Evolutionary conservation across 495 filamentous ascomycete genomes (phyloP).

Genomic region (Tuber magnatum): DNA sequence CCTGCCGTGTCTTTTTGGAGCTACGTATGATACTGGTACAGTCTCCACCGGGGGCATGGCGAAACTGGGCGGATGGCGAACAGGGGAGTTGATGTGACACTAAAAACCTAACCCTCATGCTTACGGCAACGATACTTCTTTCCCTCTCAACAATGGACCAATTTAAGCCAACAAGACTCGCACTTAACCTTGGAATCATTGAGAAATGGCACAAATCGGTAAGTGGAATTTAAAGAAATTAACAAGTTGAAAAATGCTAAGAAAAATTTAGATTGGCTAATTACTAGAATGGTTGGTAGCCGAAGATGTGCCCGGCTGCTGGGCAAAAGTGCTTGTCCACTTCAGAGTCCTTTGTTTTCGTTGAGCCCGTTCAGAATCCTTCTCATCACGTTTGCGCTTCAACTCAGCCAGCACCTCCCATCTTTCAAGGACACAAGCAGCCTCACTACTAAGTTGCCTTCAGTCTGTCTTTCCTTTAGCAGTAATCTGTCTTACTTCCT

Average conservation of each 20-base stretch:
- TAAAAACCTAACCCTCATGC: not conserved
- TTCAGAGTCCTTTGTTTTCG: not conserved
- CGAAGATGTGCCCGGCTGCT: too few species aligned
- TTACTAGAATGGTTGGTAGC: too few species aligned
- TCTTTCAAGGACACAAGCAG: conserved; percentile 7
- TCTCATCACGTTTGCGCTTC: conserved; percentile 7
- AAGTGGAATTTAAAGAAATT: not conserved
- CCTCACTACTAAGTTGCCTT: not conserved
- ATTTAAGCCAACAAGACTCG: not conserved
- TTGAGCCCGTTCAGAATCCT: not conserved
- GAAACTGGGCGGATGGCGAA: not conserved
- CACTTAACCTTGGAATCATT: too few species aligned
- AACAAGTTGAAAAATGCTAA: not conserved
- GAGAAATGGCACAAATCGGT: not conserved
- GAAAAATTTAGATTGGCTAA: not conserved
- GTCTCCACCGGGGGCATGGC: not conserved
- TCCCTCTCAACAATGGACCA: not conserved
- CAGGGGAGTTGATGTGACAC: not conserved
- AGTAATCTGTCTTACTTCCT: conserved; percentile 7
- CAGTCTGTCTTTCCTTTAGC: conserved; percentile 4
- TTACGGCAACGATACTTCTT: not conserved
- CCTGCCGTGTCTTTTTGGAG: too few species aligned
- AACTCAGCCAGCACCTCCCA: conserved; percentile 4
- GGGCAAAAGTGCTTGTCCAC: not conserved
- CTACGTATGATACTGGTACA: not conserved